Evolutionary conservation across 345 rosid genomes (phyloP).

Genomic region (Brassica carinata): DNA sequence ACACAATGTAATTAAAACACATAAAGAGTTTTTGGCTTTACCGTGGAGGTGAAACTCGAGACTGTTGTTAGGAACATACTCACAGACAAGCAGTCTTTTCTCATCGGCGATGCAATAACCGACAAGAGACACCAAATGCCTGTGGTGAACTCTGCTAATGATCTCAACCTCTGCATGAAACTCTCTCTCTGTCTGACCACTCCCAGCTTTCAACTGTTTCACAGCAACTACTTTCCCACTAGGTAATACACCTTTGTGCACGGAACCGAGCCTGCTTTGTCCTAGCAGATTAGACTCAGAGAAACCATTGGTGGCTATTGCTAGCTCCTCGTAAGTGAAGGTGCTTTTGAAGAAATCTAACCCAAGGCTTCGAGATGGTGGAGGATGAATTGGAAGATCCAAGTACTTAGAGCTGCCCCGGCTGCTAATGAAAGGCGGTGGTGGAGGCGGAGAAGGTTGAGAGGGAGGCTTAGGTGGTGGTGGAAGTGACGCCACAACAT

Average conservation of each 20-base stretch:
- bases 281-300: constrained; percentile 67
- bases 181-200: constrained; percentile 69
- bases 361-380: constrained; percentile 60
- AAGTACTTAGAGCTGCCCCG: constrained; percentile 62
- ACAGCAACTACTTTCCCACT: constrained; percentile 66
- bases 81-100: constrained; percentile 68
- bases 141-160: constrained; percentile 71
- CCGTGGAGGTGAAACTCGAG: constrained; percentile 72
- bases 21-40: constrained; percentile 26
- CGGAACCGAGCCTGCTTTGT: constrained; percentile 74
- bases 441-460: constrained; percentile 42
- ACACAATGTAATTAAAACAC: background rate
- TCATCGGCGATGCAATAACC: constrained; percentile 63
- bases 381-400: constrained; percentile 44
- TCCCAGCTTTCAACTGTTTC: constrained; percentile 65
- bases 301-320: constrained; percentile 64
- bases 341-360: constrained; percentile 69
- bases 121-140: constrained; percentile 67
- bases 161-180: constrained; percentile 73
- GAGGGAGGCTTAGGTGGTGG: constrained; percentile 48
- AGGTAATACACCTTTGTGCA: constrained; percentile 67
- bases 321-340: constrained; percentile 60
- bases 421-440: constrained; percentile 52
- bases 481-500: constrained; percentile 35
- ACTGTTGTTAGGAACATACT: constrained; percentile 66